These are phyloP conservation scores for Eucalyptus dawsonii DNA, from an alignment of 345 rosid species.

Conservation along the genomic window DNA sequence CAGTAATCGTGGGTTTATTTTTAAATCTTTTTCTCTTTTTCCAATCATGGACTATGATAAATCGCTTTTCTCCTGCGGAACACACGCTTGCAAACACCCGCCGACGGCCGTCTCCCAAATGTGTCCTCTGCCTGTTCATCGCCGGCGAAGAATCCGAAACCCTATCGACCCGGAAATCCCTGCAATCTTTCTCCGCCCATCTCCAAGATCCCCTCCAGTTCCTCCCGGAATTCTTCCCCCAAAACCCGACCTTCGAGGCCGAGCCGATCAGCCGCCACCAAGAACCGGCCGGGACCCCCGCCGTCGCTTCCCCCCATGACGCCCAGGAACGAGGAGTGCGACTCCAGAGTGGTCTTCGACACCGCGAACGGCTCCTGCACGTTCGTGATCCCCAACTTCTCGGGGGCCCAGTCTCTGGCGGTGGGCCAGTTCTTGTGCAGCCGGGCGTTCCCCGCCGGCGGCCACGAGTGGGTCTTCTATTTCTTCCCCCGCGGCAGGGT, in stretches of 20 bases:
- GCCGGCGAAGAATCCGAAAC: neutral
- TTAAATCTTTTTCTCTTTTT: neutral
- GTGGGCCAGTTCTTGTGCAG: slow-evolving; percentile 65
- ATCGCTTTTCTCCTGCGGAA: neutral
- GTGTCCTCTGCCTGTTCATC: neutral
- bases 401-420: slow-evolving; percentile 63
- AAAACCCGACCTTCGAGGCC: neutral
- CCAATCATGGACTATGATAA: neutral
- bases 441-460: slow-evolving; percentile 77
- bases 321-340: neutral
- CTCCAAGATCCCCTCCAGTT: neutral
- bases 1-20: neutral
- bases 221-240: neutral
- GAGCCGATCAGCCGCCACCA: neutral
- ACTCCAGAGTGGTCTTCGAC: slow-evolving; percentile 57
- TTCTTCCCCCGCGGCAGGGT: slow-evolving; percentile 94
- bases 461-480: slow-evolving; percentile 88
- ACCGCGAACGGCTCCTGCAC: slow-evolving; percentile 77
- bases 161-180: slow-evolving; percentile 37
- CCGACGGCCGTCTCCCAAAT: neutral
- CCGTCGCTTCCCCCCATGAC: slow-evolving; percentile 13
- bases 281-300: neutral
- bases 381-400: slow-evolving; percentile 73
- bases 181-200: slow-evolving; percentile 64
- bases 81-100: neutral